These are phyloP conservation scores for Datura wrightii DNA, from an alignment of 257 asterid genomes.

Conservation along the genomic window DNA sequence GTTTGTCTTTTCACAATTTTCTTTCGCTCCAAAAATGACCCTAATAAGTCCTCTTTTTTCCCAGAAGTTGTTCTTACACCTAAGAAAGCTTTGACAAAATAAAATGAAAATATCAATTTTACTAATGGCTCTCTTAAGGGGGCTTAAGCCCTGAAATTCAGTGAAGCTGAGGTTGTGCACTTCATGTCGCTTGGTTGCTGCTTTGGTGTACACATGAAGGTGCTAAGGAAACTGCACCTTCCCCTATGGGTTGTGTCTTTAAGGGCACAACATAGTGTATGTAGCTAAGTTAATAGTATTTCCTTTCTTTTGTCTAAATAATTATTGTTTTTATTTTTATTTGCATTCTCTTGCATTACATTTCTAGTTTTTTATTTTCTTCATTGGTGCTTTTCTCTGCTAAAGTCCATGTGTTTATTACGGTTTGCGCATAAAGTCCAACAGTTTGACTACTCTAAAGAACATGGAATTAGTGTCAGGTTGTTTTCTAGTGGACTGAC, in stretches of 20 bases:
- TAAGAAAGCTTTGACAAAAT: conserved; percentile 3
- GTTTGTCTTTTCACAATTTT: not conserved
- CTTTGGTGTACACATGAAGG: not conserved
- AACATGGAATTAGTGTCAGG: not conserved
- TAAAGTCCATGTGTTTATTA: too few species aligned
- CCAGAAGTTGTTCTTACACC: not conserved
- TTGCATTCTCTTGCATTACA: not conserved
- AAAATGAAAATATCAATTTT: not conserved
- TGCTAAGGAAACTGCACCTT: conserved; percentile 1
- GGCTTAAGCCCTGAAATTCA: not conserved
- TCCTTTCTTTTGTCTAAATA: not conserved
- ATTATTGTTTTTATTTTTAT: not conserved
- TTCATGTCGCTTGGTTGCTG: not conserved
- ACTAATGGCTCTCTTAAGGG: not conserved
- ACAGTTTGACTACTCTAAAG: not conserved
- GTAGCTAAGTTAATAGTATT: conserved; percentile 5
- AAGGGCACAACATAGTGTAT: not conserved
- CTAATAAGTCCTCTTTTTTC: not conserved
- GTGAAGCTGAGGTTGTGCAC: not conserved
- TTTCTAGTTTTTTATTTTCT: not conserved
- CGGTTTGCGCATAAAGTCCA: too few species aligned
- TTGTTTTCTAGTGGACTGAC: not conserved
- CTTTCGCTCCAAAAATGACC: not conserved
- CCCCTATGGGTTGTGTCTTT: not conserved
- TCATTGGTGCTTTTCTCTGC: not conserved